Evolutionary conservation across 306 rosid genomes (phyloP), one percentile per base, ranked within the genome.

Genomic region (Cucurbita maxima): DNA sequence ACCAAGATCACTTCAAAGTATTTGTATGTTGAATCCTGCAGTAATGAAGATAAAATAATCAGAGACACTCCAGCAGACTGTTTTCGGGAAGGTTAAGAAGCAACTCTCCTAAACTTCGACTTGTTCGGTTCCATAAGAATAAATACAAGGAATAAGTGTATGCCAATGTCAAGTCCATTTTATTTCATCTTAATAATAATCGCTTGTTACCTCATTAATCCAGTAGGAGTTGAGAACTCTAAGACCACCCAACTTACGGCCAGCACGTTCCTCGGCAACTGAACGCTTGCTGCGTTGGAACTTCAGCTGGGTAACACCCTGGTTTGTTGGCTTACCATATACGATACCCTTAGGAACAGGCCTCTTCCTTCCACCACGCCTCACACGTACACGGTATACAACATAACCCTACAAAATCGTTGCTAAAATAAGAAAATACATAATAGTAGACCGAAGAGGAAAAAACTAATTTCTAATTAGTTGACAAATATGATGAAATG

Each of bases 301-400:
- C 44, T 92, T 92, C 20, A 92, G 82, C 37, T 92, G 98, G 1
- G 98, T 89, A 44, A 92, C 98, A 40, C 98, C 98, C 76, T 92
- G 98, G 73, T 92, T 92, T 9, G 98, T 92, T 9, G 98, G 98
- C 83, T 92, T 92, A 2, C 98, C 98, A 53, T 92, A 92, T 7
- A 92, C 98, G 56, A 92, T 92, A 81, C 96, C 98, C 77, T 92
- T 92, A 62, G 96, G 82, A 47, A 92, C 98, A 8, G 98, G 98
- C 69, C 98, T 92, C 91, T 92, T 90, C 10, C 96, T 73, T 1
- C 98, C 98, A 81, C 98, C 98, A 78, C 98, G 90, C 14, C 91
- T 85, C 14, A 92, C 98, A 15, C 96, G 96, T 43, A 92, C 87
- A 8, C 96, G 96, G 77, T 92, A 92, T 14, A 90, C 73, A 54